Evolutionary conservation across 345 rosid species (phyloP), one percentile per base, ranked within the genome.

Genomic region (Erysimum cheiranthoides): DNA sequence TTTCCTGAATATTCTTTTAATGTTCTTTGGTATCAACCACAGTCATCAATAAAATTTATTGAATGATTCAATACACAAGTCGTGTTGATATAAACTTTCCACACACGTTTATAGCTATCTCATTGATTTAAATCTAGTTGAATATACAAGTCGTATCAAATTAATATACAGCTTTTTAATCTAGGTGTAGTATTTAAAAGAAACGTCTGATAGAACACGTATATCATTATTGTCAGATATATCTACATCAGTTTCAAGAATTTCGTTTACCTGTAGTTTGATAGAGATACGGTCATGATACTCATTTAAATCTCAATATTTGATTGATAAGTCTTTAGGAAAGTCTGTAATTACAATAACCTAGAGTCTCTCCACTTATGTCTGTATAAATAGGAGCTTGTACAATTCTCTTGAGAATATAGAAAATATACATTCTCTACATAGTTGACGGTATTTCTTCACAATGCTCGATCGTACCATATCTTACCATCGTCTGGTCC

Each of bases 1-100:
- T 67, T 17, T 77, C 61, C 1, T 77, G 47, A 77, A 40, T 54
- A 54, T 58, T 63, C 17, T 30, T 54, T 12, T 28, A 13, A 45
- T 43, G 12, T 21, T 60, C 9, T 67, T 66, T 35, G 58, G 47
- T 31, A 3, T 21, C 3, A 49, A 66, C 66, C 10, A 66, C 31
- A 66, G n/a, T 12, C 16, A 58, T 36, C 10, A 59, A 49, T 38
- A 58, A 3, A 21, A 5, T 16, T 13, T 8, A 38, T 58, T 59
- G 43, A 47, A 9, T 28, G 25, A 56, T 58, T 18, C 27, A 52
- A 2, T 31, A 40, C 9, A 54, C 7, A 34, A n/a, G n/a, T 73
- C 18, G 8, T 17, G 5, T 53, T 39, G 8, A n/a, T 35, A 25
- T 47, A 1, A 49, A 36, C 10, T 14, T 18, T 36, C 5, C 39